Conservation (phyloP, 768 basidiomycete genomes). For the Mycena albidolilacea region DNA sequence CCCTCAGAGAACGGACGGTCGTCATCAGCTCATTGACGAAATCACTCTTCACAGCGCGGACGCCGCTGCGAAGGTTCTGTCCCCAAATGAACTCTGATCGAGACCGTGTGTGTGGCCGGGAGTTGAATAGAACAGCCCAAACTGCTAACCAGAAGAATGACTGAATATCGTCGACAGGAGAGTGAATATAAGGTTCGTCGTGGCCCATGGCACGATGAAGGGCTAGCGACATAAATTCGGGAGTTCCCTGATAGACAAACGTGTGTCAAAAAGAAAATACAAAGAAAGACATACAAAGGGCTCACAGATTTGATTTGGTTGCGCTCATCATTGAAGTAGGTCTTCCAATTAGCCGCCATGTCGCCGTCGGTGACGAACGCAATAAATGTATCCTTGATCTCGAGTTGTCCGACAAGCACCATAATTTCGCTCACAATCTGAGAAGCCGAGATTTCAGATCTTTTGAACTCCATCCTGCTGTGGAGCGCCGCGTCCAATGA, state of each 20-base stretch:
- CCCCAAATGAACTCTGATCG: not conserved
- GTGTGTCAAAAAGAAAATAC: too few relatives aligned
- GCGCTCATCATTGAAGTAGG: too few relatives aligned
- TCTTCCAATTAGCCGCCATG: too few relatives aligned
- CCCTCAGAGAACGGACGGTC: not conserved
- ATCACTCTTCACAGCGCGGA: not conserved
- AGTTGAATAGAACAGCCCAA: slow-evolving; percentile 37
- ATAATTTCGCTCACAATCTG: too few relatives aligned
- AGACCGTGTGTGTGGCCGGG: not conserved
- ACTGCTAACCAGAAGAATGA: slow-evolving; percentile 35
- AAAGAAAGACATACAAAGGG: too few relatives aligned
- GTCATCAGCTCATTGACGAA: not conserved
- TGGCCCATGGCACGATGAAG: slow-evolving; percentile 8
- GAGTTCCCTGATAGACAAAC: slow-evolving; percentile 25
- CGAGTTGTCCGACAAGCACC: too few relatives aligned
- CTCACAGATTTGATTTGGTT: too few relatives aligned
- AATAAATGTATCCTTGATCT: too few relatives aligned
- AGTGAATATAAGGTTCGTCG: slow-evolving; percentile 12
- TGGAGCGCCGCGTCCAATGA: too few relatives aligned
- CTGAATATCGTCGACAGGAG: slow-evolving; percentile 35
- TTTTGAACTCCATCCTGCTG: too few relatives aligned
- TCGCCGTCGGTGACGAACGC: too few relatives aligned
- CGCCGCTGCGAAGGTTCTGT: not conserved
- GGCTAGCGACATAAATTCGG: slow-evolving; percentile 37
- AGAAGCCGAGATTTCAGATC: too few relatives aligned